These are phyloP conservation scores for Cystofilobasidium bisporidii DNA, from an alignment of 768 basidiomycete species.

Conservation along the genomic window DNA sequence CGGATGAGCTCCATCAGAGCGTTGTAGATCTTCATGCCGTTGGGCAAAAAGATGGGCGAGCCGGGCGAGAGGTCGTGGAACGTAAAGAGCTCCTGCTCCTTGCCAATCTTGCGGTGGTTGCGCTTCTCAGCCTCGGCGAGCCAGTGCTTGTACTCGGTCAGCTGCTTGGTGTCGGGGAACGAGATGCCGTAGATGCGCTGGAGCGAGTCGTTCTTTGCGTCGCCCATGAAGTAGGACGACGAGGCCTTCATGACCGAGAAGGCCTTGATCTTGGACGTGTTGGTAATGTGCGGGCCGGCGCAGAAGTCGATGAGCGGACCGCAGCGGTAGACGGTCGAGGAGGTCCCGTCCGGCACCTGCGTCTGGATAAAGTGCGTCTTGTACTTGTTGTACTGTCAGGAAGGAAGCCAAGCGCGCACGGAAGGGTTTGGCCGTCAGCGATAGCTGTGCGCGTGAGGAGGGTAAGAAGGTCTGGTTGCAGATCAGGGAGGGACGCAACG, in stretches of 20 bases:
- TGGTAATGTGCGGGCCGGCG: constrained; percentile 92
- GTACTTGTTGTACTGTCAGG: constrained; percentile 87
- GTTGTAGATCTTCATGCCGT: constrained; percentile 95
- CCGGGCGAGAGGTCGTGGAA: constrained; percentile 96
- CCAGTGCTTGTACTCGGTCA: constrained; percentile 89
- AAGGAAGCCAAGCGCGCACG: background rate
- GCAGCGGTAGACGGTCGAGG: constrained; percentile 95
- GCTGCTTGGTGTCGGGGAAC: constrained; percentile 94
- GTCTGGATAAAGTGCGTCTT: constrained; percentile 90
- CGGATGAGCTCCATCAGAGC: constrained; percentile 80
- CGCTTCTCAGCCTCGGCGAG: constrained; percentile 95
- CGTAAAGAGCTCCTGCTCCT: constrained; percentile 97
- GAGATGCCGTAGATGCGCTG: constrained; percentile 97
- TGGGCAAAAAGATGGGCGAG: constrained; percentile 90
- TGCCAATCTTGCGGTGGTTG: constrained; percentile 92
- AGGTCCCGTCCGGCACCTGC: constrained; percentile 91
- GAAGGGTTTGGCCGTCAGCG: background rate
- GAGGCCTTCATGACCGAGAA: constrained; percentile 97
- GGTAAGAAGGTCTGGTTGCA: no score
- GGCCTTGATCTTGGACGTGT: constrained; percentile 95
- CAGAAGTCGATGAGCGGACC: constrained; percentile 95
- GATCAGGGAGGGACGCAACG: no score
- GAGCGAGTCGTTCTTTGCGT: constrained; percentile 80
- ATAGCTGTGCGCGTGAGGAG: no score
- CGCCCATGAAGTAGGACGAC: constrained; percentile 94